Conservation (phyloP, 257 asterid species). For the Ajuga chamaepitys region DNA sequence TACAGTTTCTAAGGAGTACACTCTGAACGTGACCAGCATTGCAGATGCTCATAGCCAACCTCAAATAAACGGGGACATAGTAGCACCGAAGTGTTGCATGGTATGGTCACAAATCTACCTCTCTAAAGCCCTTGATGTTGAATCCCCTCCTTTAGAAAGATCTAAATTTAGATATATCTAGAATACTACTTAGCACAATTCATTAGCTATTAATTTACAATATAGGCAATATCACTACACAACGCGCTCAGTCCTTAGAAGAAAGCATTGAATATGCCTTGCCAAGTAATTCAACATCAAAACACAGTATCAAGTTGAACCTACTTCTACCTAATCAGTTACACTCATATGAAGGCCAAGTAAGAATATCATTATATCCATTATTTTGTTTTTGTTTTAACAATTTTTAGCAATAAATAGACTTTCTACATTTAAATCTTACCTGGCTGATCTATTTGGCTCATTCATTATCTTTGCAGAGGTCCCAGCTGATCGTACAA, state of each 20-base stretch:
- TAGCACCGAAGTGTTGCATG: no score
- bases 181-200: neutral
- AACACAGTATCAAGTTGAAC: neutral
- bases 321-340: neutral
- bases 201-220: neutral
- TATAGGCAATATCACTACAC: neutral
- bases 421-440: neutral
- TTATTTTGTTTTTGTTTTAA: no score
- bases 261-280: neutral
- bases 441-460: slow-evolving; percentile 62
- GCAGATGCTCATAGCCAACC: no score
- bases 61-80: no score
- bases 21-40: neutral
- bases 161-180: neutral
- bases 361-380: neutral
- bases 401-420: neutral
- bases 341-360: neutral
- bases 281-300: neutral
- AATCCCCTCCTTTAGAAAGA: neutral
- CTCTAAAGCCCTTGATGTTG: neutral
- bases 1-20: neutral
- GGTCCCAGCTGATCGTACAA: slow-evolving; percentile 73
- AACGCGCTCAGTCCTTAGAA: neutral
- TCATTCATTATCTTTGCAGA: slow-evolving; percentile 66
- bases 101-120: neutral